A percentile compares a stretch with the other conserved stretches of the same genome.
Evolutionary conservation across 192 early-diverging fungal species (phyloP).

Genomic region (Chytriomyces confervae): DNA sequence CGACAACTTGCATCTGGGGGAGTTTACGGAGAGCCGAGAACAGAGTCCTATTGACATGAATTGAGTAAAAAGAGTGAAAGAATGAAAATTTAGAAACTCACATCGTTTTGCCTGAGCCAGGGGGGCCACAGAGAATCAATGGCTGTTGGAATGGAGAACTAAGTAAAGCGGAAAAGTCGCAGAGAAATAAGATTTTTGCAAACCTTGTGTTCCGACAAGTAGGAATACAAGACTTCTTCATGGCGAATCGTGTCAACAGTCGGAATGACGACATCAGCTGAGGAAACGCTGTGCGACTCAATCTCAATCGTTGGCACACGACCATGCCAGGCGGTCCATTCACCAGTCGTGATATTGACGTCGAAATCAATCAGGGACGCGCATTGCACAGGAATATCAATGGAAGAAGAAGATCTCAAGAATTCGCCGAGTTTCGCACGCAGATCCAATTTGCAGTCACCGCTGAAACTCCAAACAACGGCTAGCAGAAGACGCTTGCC

Average conservation of each 20-base stretch:
- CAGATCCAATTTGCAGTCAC: conserved; percentile 78
- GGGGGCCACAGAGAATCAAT: conserved; percentile 96
- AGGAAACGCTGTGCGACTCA: conserved; percentile 86
- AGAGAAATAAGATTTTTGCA: background rate
- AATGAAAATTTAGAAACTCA: background rate
- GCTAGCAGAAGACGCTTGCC: conserved; percentile 81
- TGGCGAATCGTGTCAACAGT: conserved; percentile 98
- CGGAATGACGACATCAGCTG: conserved; percentile 94
- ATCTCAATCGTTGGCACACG: conserved; percentile 95
- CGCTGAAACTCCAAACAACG: conserved; percentile 95
- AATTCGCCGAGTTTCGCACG: conserved; percentile 81
- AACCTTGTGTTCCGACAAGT: conserved; percentile 88
- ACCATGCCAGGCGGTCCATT: conserved; percentile 89
- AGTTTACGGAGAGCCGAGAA: conserved; percentile 93
- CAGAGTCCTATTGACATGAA: conserved; percentile 86
- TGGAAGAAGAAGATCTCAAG: conserved; percentile 72
- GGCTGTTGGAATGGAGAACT: conserved; percentile 50
- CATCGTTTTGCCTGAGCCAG: conserved; percentile 89
- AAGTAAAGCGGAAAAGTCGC: background rate
- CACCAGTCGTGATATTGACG: conserved; percentile 73
- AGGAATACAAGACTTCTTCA: conserved; percentile 93
- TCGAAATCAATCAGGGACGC: conserved; percentile 88
- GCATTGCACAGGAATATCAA: conserved; percentile 71
- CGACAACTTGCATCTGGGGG: conserved; percentile 95
- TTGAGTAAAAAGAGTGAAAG: background rate